A percentile compares a stretch with the other conserved stretches of the same genome.
These are phyloP conservation scores for Lantana camara DNA, from an alignment of 257 asterid genomes.

Conservation along the genomic window DNA sequence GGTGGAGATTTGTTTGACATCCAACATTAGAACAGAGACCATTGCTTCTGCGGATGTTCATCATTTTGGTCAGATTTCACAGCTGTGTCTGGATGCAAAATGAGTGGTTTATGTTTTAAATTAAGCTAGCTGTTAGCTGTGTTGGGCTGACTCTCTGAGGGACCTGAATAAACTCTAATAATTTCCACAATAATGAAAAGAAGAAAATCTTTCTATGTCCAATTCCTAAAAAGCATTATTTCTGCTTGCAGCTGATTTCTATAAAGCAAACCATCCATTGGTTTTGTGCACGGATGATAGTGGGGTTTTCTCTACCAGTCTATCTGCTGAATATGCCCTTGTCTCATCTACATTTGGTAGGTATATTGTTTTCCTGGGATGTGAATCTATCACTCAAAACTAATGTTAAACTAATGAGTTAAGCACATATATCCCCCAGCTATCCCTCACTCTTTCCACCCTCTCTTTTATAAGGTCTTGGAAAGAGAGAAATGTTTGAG, in stretches of 20 bases:
- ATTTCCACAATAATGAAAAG: constrained; percentile 1
- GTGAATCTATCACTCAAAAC: neutral
- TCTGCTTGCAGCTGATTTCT: constrained; percentile 71
- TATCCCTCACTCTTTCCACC: neutral
- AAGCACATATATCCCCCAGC: too few relatives aligned
- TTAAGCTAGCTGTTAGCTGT: constrained; percentile 3
- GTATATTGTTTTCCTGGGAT: constrained; percentile 20
- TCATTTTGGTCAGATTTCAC: constrained; percentile 76
- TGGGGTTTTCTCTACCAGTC: constrained; percentile 83
- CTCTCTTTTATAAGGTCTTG: constrained; percentile 54
- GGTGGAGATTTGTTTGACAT: constrained; percentile 98
- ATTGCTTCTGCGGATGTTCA: constrained; percentile 84
- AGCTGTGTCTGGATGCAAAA: constrained; percentile 6
- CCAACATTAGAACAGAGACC: constrained; percentile 82
- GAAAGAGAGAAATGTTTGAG: constrained; percentile 63
- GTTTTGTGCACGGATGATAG: constrained; percentile 82
- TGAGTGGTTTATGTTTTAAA: constrained; percentile 2
- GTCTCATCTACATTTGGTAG: constrained; percentile 73
- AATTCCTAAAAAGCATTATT: constrained; percentile 22
- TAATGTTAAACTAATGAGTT: neutral
- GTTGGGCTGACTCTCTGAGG: constrained; percentile 11
- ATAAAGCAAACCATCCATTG: constrained; percentile 70
- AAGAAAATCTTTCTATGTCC: neutral
- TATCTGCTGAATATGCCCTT: constrained; percentile 63
- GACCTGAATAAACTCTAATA: constrained; percentile 6